phyloP scores from a whole-genome alignment of 306 rosid genomes.

The Oemleria cerasiformis region DNA sequence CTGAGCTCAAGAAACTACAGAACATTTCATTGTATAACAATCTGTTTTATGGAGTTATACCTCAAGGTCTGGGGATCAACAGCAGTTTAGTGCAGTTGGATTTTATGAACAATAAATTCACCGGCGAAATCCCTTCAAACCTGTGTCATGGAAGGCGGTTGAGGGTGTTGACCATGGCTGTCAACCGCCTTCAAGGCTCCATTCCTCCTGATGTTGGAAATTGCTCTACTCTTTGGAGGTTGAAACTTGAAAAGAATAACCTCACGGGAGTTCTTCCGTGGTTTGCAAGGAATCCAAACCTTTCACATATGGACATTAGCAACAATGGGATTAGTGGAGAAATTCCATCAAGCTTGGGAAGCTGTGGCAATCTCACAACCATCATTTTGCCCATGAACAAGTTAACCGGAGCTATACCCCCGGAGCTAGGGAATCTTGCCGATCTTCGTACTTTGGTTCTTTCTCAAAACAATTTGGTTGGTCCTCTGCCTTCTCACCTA shows the following conservation, averaged over 20 bases:
- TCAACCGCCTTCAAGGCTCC: slow-evolving; percentile 61
- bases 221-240: slow-evolving; percentile 61
- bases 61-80: slow-evolving; percentile 66
- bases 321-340: slow-evolving; percentile 48
- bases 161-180: slow-evolving; percentile 41
- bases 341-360: slow-evolving; percentile 66
- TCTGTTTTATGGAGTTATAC: slow-evolving; percentile 70
- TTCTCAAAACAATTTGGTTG: slow-evolving; percentile 57
- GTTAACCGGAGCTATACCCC: slow-evolving; percentile 50
- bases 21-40: slow-evolving; percentile 63
- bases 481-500: slow-evolving; percentile 62
- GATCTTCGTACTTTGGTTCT: slow-evolving; percentile 48
- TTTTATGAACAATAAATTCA: slow-evolving; percentile 57
- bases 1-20: slow-evolving; percentile 57
- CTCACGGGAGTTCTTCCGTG: slow-evolving; percentile 63
- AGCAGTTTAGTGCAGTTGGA: slow-evolving; percentile 61
- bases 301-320: slow-evolving; percentile 48
- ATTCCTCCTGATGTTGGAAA: slow-evolving; percentile 63
- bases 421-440: slow-evolving; percentile 56
- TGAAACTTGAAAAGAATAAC: slow-evolving; percentile 47
- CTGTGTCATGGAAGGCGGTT: slow-evolving; percentile 65
- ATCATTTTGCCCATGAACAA: slow-evolving; percentile 52
- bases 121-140: slow-evolving; percentile 65
- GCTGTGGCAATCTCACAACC: slow-evolving; percentile 45
- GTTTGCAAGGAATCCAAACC: slow-evolving; percentile 36